A percentile compares a stretch with the other conserved stretches of the same genome.
phyloP scores from a whole-genome alignment of 345 rosid species.

The Lepidium aucheri region DNA sequence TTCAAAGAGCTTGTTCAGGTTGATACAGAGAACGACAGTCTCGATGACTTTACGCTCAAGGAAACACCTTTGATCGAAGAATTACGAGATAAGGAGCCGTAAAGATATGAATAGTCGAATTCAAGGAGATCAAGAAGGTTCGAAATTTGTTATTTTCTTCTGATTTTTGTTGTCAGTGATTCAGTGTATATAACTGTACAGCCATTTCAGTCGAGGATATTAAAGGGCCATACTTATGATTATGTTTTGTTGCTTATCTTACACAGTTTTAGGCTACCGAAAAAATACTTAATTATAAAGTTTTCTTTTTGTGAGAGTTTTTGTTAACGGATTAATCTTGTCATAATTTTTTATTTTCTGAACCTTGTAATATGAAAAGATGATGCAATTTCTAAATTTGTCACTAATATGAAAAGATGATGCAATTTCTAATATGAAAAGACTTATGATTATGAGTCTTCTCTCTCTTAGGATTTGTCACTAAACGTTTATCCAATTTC shows the following conservation, averaged over 20 bases:
- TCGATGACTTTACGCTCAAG: conserved; percentile 21
- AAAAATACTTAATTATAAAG: conserved; percentile 1
- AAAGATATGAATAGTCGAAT: neutral
- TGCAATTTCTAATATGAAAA: too few relatives aligned
- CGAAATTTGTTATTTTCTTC: neutral
- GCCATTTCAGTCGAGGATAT: neutral
- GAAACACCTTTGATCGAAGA: conserved; percentile 27
- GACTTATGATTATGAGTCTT: too few relatives aligned
- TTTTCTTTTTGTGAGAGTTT: neutral
- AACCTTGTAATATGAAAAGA: neutral
- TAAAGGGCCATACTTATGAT: neutral
- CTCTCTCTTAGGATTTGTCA: too few relatives aligned
- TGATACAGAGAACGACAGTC: conserved; percentile 49
- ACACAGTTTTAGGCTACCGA: neutral
- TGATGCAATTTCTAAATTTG: too few relatives aligned
- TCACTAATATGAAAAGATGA: too few relatives aligned
- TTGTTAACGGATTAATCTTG: neutral
- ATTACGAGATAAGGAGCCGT: conserved; percentile 15
- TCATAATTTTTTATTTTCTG: neutral
- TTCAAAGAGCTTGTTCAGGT: conserved; percentile 65
- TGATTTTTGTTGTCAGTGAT: neutral
- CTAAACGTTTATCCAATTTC: too few relatives aligned
- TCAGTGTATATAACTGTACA: conserved; percentile 5
- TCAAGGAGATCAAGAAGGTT: neutral
- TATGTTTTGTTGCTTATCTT: neutral